phyloP scores from a whole-genome alignment of 495 filamentous ascomycete genomes.

The Aspergillus saccharolyticus region DNA sequence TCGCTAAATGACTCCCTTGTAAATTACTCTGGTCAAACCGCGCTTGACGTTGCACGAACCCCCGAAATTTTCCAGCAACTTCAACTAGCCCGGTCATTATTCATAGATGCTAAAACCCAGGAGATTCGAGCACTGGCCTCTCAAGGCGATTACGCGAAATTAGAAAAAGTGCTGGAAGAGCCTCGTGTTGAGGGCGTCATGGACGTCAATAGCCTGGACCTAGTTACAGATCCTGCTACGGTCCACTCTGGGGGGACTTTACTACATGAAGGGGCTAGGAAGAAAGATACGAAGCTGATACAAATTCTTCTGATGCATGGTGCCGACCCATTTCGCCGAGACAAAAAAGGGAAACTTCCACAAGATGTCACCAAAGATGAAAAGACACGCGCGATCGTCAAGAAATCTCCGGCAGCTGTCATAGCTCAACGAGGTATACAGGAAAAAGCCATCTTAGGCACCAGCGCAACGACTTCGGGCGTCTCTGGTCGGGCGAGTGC shows the following conservation, averaged over 20 bases:
- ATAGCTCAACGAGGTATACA: constrained; percentile 94
- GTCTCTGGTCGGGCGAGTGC: constrained; percentile 46
- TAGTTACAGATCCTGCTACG: constrained; percentile 75
- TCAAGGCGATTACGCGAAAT: constrained; percentile 63
- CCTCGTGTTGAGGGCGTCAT: constrained; percentile 75
- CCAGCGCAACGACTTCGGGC: constrained; percentile 52
- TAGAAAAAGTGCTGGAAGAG: constrained; percentile 78
- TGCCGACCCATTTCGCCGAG: constrained; percentile 93
- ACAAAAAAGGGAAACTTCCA: constrained; percentile 90
- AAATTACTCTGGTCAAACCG: constrained; percentile 83
- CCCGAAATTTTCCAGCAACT: constrained; percentile 94
- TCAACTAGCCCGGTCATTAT: constrained; percentile 84
- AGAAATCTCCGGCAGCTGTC: constrained; percentile 88
- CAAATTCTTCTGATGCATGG: constrained; percentile 88
- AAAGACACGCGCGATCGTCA: constrained; percentile 75
- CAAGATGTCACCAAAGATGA: constrained; percentile 98
- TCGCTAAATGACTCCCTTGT: constrained; percentile 83
- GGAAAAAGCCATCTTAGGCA: constrained; percentile 90
- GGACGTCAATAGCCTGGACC: constrained; percentile 85
- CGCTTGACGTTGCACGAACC: constrained; percentile 82
- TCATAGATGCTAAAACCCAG: constrained; percentile 78
- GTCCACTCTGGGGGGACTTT: constrained; percentile 77
- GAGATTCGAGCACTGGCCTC: constrained; percentile 73
- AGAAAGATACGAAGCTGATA: constrained; percentile 76
- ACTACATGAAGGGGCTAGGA: constrained; percentile 87